Evolutionary conservation across 78 protist species (phyloP), one percentile per base, ranked within the genome.

Genomic region (Chrysochromulina parva): DNA sequence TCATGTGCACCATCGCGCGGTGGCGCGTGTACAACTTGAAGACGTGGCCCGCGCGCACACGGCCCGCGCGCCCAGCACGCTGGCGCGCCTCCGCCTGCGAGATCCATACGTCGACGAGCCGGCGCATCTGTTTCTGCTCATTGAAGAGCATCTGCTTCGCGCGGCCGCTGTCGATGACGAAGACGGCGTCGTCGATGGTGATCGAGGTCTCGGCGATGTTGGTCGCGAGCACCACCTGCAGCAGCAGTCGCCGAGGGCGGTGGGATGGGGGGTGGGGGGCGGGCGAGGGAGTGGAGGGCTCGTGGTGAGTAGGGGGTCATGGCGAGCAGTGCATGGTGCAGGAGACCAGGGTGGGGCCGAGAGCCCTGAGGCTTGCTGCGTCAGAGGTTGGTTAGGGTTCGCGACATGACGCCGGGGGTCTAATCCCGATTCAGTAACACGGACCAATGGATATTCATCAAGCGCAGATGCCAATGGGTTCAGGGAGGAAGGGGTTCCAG

Each of bases 161-260:
- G 67, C 96, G 96, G 24, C 99, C 98, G 47, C 80, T 59, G 93
- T 99, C 99, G 67, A 99, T 95, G 16, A 99, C 99, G 91, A 94
- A 99, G 54, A 97, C 95, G 54, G 98, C 97, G 71, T 98, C 99
- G 91, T 98, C 98, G 60, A 98, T 97, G 19, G 99, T 98, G 50
- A 98, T 95, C 53, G 99, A 96, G 3, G 99, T 99, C 81, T 98
- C 99, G 52, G 99, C 99, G 85, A 98, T 98, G 96, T 98, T 99
- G 38, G 99, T 98, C 38, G 99, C 99, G 59, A 98, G 80, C 22
- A 99, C 99, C 1, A 98, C 97, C 85, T 88, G 80, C 38, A 67
- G 74, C 9, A 6, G 74, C 28, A 6, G 74, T 22, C 5, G 74
- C 38, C 11, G 74, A 67, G n/a, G 13, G 62, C 24, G 62, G 62